Percentiles rank a stretch among this genome's conserved stretches.
Evolutionary conservation across 116 monocot genomes (phyloP).

Genomic region (Iris pallida): DNA sequence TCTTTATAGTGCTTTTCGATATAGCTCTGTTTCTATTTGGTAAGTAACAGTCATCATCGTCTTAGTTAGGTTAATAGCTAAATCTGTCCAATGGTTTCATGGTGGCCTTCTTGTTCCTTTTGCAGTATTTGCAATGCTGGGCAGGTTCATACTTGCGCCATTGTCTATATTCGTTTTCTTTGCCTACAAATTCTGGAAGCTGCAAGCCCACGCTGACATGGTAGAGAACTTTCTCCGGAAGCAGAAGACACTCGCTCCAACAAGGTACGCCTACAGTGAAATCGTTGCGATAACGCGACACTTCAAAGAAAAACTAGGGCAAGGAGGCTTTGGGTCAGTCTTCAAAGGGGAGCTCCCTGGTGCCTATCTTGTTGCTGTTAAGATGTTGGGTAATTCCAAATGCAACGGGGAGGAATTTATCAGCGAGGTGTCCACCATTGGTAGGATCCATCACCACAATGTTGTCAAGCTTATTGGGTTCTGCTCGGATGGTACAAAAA

Average conservation of each 20-base stretch:
- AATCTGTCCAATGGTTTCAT: too few relatives aligned
- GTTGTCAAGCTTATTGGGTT: too few relatives aligned
- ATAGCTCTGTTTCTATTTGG: not conserved
- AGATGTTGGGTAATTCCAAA: slow-evolving; percentile 22
- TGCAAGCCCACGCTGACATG: not conserved
- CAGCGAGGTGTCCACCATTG: slow-evolving; percentile 41
- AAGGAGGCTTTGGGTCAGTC: slow-evolving; percentile 40
- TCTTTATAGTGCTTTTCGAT: not conserved
- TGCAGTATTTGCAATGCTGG: slow-evolving; percentile 2
- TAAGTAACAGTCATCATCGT: not conserved
- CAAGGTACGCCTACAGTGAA: slow-evolving; percentile 27
- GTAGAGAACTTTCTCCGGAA: slow-evolving; percentile 24
- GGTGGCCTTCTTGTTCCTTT: not conserved
- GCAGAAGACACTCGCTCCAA: slow-evolving; percentile 15
- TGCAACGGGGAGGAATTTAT: slow-evolving; percentile 36
- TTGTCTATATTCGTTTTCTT: slow-evolving; percentile 2
- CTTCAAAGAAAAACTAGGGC: slow-evolving; percentile 33
- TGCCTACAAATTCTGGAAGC: slow-evolving; percentile 2
- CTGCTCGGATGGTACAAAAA: slow-evolving; percentile 23
- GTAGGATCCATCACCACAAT: slow-evolving; percentile 41
- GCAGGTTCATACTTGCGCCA: slow-evolving; percentile 8
- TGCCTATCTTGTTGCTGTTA: slow-evolving; percentile 22
- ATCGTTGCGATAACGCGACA: slow-evolving; percentile 24
- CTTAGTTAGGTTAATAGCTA: not conserved
- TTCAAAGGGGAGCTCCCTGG: slow-evolving; percentile 31